A percentile compares a stretch with the other conserved stretches of the same genome.
Evolutionary conservation across 345 rosid species (phyloP).

Genomic region (Acer campestre): DNA sequence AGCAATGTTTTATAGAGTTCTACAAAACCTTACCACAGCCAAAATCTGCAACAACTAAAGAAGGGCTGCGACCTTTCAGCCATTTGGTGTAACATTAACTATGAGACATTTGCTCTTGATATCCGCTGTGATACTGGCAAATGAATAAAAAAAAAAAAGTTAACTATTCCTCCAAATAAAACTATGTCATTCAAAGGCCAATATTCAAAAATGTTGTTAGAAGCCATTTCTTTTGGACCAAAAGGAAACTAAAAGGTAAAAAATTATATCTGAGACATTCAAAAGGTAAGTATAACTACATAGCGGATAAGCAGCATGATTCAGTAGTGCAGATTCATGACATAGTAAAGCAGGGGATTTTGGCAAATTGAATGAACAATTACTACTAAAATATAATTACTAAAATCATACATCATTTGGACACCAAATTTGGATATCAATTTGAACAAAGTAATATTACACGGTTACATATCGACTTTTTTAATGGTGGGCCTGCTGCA

Average conservation of each 20-base stretch:
- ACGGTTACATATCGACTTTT: too few relatives aligned
- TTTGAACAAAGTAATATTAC: too few relatives aligned
- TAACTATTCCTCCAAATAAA: conserved; percentile 7
- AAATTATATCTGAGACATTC: neutral
- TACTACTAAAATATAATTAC: too few relatives aligned
- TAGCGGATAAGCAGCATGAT: neutral
- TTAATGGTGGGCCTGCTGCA: too few relatives aligned
- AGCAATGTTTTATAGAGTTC: conserved; percentile 6
- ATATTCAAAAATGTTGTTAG: neutral
- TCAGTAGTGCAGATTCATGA: neutral
- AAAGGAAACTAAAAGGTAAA: neutral
- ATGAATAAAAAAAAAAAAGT: conserved; percentile 34
- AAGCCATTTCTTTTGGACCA: neutral
- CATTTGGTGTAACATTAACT: conserved; percentile 66
- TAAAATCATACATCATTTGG: too few relatives aligned
- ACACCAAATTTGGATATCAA: too few relatives aligned
- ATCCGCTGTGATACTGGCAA: conserved; percentile 91
- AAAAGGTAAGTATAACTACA: neutral
- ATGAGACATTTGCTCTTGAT: conserved; percentile 90
- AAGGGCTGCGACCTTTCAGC: conserved; percentile 62
- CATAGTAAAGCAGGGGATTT: neutral
- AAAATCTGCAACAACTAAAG: conserved; percentile 91
- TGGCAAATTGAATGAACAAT: neutral
- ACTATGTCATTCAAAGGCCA: neutral
- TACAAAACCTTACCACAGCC: conserved; percentile 80